Evolutionary conservation across 352 stramenopile genomes (phyloP), one percentile per base, ranked within the genome.

Genomic region (Globisporangium spinosum): DNA sequence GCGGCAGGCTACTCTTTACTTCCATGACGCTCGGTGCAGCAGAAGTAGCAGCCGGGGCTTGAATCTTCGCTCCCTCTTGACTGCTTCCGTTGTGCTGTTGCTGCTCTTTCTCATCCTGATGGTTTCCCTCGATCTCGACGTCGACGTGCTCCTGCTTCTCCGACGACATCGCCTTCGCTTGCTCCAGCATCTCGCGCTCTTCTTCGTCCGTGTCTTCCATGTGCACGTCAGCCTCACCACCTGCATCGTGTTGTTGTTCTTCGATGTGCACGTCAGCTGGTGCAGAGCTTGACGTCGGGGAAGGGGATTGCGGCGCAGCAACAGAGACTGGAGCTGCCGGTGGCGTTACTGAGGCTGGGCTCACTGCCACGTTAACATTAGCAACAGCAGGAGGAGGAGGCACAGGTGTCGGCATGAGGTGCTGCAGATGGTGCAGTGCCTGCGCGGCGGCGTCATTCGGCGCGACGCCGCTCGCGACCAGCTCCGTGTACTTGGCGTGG

Each of bases 401-500:
- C 3, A 34, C 60, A 25, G 56, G 23, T 17, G 49, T 55, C 3
- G 64, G 72, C 29, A 68, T 64, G 15, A 70, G 55, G 20, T 79
- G 74, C 65, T 91, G 81, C 68, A 91, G 66, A 60, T 82, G 71
- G 45, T 80, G 69, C 63, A 93, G 72, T 1, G 85, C 77, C 27
- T 67, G 67, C 17, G 83, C 83, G 1, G 82, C 85, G 0, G 85
- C 85, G 49, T 88, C 82, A 47, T 90, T 91, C 1, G 82, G 83
- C 7, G 77, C 73, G 9, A 89, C 32, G 20, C 85, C 85, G 27
- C 83, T 68, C 0, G 78, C 77, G 15, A 91, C 58, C 13, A 85
- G 69, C 59, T 78, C 76, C 59, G 72, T 63, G 65, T 89, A 93
- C 9, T 72, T 73, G 0, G 75, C 77, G 47, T 75, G 83, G 71